phyloP scores from a whole-genome alignment of 139 green algal genomes.

The Chlamydomonas sp. region DNA sequence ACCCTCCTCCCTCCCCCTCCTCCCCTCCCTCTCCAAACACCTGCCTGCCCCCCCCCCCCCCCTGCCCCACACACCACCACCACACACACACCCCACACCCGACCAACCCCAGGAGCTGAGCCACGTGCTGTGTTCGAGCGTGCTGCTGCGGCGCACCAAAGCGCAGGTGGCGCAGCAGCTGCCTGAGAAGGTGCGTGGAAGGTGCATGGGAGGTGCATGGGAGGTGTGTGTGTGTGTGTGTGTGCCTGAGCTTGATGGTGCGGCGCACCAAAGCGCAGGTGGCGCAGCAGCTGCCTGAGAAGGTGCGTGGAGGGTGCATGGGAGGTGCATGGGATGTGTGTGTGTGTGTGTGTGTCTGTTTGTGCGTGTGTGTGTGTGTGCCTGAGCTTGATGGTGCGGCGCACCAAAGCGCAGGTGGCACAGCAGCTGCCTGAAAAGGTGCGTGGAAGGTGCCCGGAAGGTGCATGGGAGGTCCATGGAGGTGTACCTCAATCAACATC shows the following conservation, averaged over 20 bases:
- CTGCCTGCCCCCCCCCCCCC: too few species aligned
- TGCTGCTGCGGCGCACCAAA: slow-evolving; percentile 45
- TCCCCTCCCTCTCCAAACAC: too few species aligned
- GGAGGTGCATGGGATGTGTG: background rate
- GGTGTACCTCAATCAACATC: too few species aligned
- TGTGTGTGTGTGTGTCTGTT: background rate
- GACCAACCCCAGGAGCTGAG: background rate
- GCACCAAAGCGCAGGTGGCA: slow-evolving; percentile 38
- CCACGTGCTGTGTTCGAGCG: slow-evolving; percentile 14
- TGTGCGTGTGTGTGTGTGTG: slow-evolving; percentile 14
- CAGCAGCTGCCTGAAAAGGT: slow-evolving; percentile 38
- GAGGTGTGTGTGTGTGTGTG: background rate
- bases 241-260: slow-evolving; percentile 31
- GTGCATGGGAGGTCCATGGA: background rate
- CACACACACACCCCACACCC: background rate
- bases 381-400: slow-evolving; percentile 31
- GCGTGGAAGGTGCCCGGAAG: background rate
- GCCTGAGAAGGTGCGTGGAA: slow-evolving; percentile 30
- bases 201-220: background rate
- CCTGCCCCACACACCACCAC: too few species aligned
- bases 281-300: slow-evolving; percentile 31
- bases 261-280: slow-evolving; percentile 41
- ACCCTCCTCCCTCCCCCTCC: too few species aligned
- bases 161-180: slow-evolving; percentile 30
- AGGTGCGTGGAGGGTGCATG: slow-evolving; percentile 17